Percentiles rank a stretch among this genome's conserved stretches.
Evolutionary conservation across 345 rosid genomes (phyloP).

Genomic region (Abelmoschus esculentus): DNA sequence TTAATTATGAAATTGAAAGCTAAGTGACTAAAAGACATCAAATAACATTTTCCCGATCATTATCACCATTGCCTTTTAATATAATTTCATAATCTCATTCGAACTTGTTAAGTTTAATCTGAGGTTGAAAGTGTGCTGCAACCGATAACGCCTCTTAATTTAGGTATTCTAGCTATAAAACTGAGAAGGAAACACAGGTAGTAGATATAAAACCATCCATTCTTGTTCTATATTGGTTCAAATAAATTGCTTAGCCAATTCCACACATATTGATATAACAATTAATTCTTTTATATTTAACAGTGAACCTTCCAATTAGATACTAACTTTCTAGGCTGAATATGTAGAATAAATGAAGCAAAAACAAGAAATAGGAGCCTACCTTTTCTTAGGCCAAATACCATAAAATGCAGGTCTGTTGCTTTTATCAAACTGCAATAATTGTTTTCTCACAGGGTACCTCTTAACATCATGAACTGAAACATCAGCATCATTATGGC

Average conservation of each 20-base stretch:
- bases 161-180: neutral
- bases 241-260: neutral
- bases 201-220: neutral
- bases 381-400: slow-evolving; percentile 86
- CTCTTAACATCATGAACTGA: slow-evolving; percentile 25
- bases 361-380: slow-evolving; percentile 3
- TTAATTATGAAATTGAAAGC: neutral
- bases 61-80: neutral
- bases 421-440: slow-evolving; percentile 84
- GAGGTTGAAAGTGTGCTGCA: no score
- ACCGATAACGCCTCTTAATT: no score
- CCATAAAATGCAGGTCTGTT: slow-evolving; percentile 92
- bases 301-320: neutral
- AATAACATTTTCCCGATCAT: neutral
- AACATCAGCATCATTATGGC: slow-evolving; percentile 17
- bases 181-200: neutral
- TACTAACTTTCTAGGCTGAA: neutral
- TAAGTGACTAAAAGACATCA: neutral
- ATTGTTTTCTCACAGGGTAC: slow-evolving; percentile 41
- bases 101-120: no score
- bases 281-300: neutral
- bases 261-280: neutral
- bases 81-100: no score
- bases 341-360: neutral
- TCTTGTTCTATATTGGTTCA: neutral